Conservation (phyloP, 2,329 filamentous ascomycete genomes). For the Diaporthe nobilis region DNA sequence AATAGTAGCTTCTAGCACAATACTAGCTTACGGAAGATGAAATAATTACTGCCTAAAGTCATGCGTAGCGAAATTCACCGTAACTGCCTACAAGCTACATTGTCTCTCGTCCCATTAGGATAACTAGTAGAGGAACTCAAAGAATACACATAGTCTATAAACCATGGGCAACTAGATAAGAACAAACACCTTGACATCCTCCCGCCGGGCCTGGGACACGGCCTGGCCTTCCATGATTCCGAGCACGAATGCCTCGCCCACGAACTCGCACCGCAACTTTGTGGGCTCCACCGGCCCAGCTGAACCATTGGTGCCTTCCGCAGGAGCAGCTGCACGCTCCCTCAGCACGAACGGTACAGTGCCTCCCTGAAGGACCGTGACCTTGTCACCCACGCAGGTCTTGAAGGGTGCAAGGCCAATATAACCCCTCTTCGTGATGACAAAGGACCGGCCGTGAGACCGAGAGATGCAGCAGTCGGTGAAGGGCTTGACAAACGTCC, state of each 20-base stretch:
- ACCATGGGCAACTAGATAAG: neutral
- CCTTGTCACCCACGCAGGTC: slow-evolving; percentile 3
- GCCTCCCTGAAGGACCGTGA: slow-evolving; percentile 22
- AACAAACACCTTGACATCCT: slow-evolving; percentile 8
- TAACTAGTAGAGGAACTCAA: too few species aligned
- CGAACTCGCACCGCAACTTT: slow-evolving; percentile 12
- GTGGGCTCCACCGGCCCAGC: neutral
- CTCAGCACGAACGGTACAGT: slow-evolving; percentile 24
- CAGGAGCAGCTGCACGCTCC: neutral
- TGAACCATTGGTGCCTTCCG: neutral
- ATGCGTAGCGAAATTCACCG: too few species aligned
- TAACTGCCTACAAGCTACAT: too few species aligned
- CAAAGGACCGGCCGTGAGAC: slow-evolving; percentile 14
- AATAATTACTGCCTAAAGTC: too few species aligned
- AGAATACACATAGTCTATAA: too few species aligned
- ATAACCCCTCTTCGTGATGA: neutral
- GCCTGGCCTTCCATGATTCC: slow-evolving; percentile 22
- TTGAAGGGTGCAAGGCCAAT: neutral
- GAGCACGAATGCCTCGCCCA: slow-evolving; percentile 21
- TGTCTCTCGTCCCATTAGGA: too few species aligned
- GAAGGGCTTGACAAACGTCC: slow-evolving; percentile 27
- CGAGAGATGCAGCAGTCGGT: slow-evolving; percentile 11
- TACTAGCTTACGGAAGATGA: too few species aligned
- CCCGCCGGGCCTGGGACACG: neutral
- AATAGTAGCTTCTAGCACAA: too few species aligned